phyloP scores from a whole-genome alignment of 2,329 filamentous ascomycete genomes.

The Botryotinia convoluta region DNA sequence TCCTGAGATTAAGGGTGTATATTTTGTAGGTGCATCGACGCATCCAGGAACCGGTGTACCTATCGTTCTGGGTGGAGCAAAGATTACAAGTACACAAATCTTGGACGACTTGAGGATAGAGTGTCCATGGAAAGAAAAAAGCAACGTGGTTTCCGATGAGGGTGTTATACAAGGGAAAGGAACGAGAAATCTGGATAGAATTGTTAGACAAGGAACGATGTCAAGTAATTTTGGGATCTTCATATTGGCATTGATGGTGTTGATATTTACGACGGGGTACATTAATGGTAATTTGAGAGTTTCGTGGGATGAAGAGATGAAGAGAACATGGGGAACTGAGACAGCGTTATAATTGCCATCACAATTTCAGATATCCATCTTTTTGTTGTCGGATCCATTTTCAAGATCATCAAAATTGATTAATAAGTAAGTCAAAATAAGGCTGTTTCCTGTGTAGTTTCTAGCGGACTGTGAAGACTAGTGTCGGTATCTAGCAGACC shows the following conservation, averaged over 20 bases:
- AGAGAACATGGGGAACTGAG: constrained; percentile 28
- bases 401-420: background rate
- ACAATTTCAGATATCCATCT: background rate
- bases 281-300: constrained; percentile 27
- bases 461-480: no score
- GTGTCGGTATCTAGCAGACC: background rate
- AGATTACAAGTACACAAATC: constrained; percentile 57
- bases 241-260: constrained; percentile 24
- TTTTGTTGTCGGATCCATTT: background rate
- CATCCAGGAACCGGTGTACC: constrained; percentile 76
- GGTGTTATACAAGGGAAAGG: constrained; percentile 29
- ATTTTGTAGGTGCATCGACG: constrained; percentile 73
- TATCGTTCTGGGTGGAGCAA: constrained; percentile 67
- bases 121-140: constrained; percentile 29
- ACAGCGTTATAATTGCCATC: background rate
- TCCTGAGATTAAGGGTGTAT: constrained; percentile 48
- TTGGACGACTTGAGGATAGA: constrained; percentile 35
- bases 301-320: constrained; percentile 28
- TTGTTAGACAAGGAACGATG: constrained; percentile 24
- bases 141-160: constrained; percentile 22
- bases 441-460: background rate
- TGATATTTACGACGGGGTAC: constrained; percentile 24
- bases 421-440: background rate
- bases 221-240: constrained; percentile 29
- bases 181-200: constrained; percentile 29